phyloP scores from a whole-genome alignment of 164 flowering plant genomes.

The Euptelea pleiosperma region DNA sequence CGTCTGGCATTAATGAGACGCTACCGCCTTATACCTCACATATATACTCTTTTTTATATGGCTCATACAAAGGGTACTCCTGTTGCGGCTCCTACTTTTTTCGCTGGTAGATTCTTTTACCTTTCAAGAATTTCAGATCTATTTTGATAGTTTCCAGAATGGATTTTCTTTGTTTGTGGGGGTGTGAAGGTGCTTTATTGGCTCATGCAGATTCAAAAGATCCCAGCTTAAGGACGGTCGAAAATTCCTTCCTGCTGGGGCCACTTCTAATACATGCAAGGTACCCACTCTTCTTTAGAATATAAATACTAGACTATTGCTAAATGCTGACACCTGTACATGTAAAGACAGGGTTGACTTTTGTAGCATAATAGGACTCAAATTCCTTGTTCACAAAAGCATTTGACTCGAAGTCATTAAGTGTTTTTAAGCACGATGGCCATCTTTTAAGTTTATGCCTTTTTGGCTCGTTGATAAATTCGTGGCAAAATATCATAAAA shows the following conservation, averaged over 20 bases:
- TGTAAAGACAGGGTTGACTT: not conserved
- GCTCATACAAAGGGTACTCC: conserved; percentile 81
- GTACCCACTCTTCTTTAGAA: conserved; percentile 34
- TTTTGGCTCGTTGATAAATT: too few species aligned
- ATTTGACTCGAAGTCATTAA: not conserved
- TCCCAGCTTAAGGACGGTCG: conserved; percentile 58
- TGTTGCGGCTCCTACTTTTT: conserved; percentile 80
- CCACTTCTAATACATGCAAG: conserved; percentile 76
- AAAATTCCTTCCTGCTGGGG: conserved; percentile 83
- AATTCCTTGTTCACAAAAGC: not conserved
- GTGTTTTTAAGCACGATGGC: not conserved
- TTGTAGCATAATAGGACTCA: not conserved
- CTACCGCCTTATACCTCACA: conserved; percentile 73
- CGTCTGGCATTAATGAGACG: conserved; percentile 86
- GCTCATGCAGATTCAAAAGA: conserved; percentile 73
- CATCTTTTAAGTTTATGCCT: not conserved
- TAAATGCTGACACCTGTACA: not conserved
- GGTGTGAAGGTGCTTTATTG: not conserved
- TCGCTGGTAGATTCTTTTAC: conserved; percentile 55
- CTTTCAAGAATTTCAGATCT: not conserved
- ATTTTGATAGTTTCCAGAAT: not conserved
- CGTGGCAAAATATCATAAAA: not conserved
- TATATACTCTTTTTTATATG: conserved; percentile 81
- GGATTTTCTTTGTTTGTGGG: conserved; percentile 1
- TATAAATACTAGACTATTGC: not conserved